Percentiles rank a stretch among this genome's conserved stretches.
These are phyloP conservation scores for Trametes maxima DNA, from an alignment of 768 basidiomycete species.

Conservation along the genomic window DNA sequence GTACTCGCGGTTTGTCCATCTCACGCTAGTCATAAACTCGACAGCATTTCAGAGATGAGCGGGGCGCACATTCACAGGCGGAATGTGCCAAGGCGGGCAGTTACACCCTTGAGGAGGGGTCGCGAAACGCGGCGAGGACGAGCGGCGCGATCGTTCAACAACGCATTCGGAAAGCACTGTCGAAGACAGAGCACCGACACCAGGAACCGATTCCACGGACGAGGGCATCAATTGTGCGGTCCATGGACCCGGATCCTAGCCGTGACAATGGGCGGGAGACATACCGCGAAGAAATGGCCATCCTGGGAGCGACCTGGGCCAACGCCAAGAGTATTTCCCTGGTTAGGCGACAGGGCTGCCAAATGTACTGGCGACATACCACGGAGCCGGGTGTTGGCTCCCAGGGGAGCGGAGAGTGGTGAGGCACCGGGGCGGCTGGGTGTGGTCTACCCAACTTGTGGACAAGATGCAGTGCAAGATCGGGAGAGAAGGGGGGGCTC, in stretches of 20 bases:
- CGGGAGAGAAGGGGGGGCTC: background rate
- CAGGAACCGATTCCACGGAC: slow-evolving; percentile 14
- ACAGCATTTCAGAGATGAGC: background rate
- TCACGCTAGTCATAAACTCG: background rate
- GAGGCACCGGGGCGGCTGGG: background rate
- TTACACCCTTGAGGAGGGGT: background rate
- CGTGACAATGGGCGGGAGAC: background rate
- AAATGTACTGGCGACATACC: background rate
- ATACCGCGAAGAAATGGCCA: background rate
- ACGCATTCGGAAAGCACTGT: background rate
- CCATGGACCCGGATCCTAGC: slow-evolving; percentile 6
- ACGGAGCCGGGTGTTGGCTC: background rate
- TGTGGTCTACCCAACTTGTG: background rate
- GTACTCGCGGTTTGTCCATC: background rate
- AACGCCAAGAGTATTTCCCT: background rate
- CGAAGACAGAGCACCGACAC: background rate
- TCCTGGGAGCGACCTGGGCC: background rate
- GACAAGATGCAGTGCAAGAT: background rate
- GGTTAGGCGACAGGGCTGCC: background rate
- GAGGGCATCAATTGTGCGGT: background rate
- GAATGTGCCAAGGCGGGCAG: background rate
- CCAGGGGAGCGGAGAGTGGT: background rate
- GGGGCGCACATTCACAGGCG: background rate
- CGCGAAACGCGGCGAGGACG: background rate
- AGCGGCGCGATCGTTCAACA: background rate